phyloP scores from a whole-genome alignment of 768 basidiomycete species.

The Hypsizygus marmoreus region DNA sequence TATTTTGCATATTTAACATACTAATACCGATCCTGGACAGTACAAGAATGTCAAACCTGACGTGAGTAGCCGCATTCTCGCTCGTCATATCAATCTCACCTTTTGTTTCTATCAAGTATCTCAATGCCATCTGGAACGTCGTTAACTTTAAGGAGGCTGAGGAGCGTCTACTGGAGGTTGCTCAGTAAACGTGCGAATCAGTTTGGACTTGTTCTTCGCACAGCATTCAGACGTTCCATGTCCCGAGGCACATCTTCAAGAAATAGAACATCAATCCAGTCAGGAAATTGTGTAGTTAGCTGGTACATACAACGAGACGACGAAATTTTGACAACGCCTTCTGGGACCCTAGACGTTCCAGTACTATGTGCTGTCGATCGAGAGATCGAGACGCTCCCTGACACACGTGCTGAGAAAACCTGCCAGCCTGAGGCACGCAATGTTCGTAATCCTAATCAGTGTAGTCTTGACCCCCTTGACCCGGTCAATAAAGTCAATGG shows the following conservation, averaged over 20 bases:
- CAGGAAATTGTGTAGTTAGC: too few relatives aligned
- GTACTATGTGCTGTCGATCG: too few relatives aligned
- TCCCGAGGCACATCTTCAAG: too few relatives aligned
- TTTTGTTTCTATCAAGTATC: constrained; percentile 58
- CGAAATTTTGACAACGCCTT: too few relatives aligned
- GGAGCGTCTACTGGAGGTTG: constrained; percentile 43
- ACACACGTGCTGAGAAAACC: too few relatives aligned
- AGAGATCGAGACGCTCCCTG: too few relatives aligned
- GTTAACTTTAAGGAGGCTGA: constrained; percentile 96
- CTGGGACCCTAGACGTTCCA: too few relatives aligned
- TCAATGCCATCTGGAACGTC: constrained; percentile 93
- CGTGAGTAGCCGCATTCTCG: constrained; percentile 50
- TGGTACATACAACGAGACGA: too few relatives aligned
- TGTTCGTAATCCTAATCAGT: too few relatives aligned
- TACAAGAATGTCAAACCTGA: constrained; percentile 94
- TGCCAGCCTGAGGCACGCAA: too few relatives aligned
- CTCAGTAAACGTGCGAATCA: constrained; percentile 19
- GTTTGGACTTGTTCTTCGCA: background rate
- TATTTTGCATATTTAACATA: constrained; percentile 10
- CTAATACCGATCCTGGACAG: constrained; percentile 35
- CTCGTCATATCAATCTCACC: background rate
- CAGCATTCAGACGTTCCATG: background rate
- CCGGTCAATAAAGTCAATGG: background rate
- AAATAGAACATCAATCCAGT: too few relatives aligned
- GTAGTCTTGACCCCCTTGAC: constrained; percentile 7